A percentile compares a stretch with the other conserved stretches of the same genome.
Evolutionary conservation across 257 asterid species (phyloP).

Genomic region (Solanum pimpinellifolium): DNA sequence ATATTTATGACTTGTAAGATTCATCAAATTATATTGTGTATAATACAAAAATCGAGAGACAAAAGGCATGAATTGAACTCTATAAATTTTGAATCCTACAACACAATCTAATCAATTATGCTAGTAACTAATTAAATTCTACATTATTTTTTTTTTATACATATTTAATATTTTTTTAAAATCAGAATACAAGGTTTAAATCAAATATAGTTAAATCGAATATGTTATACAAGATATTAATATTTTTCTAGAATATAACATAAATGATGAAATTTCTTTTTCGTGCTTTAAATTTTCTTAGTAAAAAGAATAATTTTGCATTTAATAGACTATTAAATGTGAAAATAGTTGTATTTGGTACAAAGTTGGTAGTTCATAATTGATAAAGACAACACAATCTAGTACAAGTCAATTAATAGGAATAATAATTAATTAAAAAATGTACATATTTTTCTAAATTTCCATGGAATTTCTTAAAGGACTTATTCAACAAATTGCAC

Average conservation of each 20-base stretch:
- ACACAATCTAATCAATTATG: not conserved
- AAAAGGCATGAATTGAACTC: not conserved
- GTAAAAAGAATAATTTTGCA: not conserved
- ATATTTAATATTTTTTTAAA: not conserved
- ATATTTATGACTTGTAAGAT: not conserved
- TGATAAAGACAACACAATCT: not conserved
- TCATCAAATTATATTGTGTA: not conserved
- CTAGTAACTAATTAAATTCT: not conserved
- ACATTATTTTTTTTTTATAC: not conserved
- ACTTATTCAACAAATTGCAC: not conserved
- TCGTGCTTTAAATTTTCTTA: not conserved
- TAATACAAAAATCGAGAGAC: not conserved
- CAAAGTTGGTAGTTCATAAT: not conserved
- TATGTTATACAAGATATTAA: too few relatives aligned
- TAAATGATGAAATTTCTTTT: not conserved
- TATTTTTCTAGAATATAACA: rapidly evolving
- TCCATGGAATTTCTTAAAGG: not conserved
- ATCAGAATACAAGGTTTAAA: not conserved
- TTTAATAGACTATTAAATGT: not conserved
- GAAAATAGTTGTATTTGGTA: not conserved
- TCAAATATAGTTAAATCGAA: too few relatives aligned
- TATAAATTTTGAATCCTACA: not conserved
- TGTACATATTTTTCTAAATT: not conserved
- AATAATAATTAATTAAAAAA: not conserved
- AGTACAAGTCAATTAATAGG: not conserved